These are phyloP conservation scores for Starmerella stellata DNA, from an alignment of 805 yeast genomes.

Conservation along the genomic window DNA sequence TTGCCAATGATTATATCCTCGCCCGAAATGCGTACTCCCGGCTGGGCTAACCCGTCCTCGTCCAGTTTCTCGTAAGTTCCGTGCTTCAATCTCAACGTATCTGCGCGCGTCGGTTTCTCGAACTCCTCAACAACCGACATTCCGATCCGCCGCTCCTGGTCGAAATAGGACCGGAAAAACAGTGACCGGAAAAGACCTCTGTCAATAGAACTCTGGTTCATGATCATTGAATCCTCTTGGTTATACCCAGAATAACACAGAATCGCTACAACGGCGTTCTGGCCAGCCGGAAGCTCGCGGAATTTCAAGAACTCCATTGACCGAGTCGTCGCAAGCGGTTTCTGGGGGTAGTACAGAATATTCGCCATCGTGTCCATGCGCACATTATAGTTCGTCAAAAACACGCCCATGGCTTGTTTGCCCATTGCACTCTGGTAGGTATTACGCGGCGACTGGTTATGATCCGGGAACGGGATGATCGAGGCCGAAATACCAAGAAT, in stretches of 20 bases:
- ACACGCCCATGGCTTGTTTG: conserved; percentile 99
- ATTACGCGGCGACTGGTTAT: conserved; percentile 97
- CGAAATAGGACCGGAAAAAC: conserved; percentile 95
- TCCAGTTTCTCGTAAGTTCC: conserved; percentile 97
- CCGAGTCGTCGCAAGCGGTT: conserved; percentile 93
- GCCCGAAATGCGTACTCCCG: conserved; percentile 97
- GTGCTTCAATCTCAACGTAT: conserved; percentile 85
- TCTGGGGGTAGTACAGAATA: conserved; percentile 90
- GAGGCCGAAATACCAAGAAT: conserved; percentile 97
- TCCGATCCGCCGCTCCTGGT: conserved; percentile 94
- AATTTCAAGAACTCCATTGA: conserved; percentile 95
- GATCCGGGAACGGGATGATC: conserved; percentile 98
- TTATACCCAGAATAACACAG: conserved; percentile 96
- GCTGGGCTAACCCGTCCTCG: conserved; percentile 94
- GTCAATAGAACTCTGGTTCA: conserved; percentile 96
- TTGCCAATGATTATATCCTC: conserved; percentile 98
- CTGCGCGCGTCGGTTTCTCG: conserved; percentile 89
- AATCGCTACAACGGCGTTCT: conserved; percentile 95
- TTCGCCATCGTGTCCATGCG: conserved; percentile 99
- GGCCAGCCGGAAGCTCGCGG: conserved; percentile 97
- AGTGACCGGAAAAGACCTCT: conserved; percentile 89
- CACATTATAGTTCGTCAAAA: conserved; percentile 80
- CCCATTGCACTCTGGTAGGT: conserved; percentile 99
- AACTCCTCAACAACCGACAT: conserved; percentile 96
- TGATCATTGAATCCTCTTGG: conserved; percentile 99